Evolutionary conservation across 2,329 filamentous ascomycete species (phyloP).

Genomic region (Madurella mycetomatis): DNA sequence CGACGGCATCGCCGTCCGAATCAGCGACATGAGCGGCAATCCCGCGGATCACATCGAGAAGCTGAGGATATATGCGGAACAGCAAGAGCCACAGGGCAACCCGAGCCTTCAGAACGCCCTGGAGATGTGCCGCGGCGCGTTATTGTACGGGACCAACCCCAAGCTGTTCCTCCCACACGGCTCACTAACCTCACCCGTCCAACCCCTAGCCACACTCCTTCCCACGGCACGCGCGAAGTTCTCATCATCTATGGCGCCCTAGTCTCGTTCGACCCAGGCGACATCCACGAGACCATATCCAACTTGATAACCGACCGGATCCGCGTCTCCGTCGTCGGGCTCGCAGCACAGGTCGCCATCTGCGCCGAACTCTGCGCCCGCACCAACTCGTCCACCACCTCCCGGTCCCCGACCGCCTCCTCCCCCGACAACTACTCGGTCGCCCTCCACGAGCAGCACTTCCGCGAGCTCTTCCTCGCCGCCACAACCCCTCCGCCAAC

Average conservation of each 20-base stretch:
- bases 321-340: constrained; percentile 80
- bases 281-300: constrained; percentile 86
- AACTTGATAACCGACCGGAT: constrained; percentile 77
- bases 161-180: background rate
- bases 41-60: constrained; percentile 80
- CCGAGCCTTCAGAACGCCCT: constrained; percentile 89
- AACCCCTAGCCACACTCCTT: constrained; percentile 68
- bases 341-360: constrained; percentile 87
- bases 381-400: constrained; percentile 76
- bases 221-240: constrained; percentile 88
- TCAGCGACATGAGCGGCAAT: constrained; percentile 89
- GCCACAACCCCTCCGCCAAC: constrained; percentile 79
- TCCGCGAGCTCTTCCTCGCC: constrained; percentile 81
- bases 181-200: constrained; percentile 12
- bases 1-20: constrained; percentile 78
- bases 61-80: constrained; percentile 61
- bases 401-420: constrained; percentile 21
- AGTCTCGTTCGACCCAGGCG: constrained; percentile 84
- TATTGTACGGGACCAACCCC: constrained; percentile 57
- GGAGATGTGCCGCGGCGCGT: constrained; percentile 85
- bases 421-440: constrained; percentile 62
- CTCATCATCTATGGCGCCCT: constrained; percentile 89
- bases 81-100: constrained; percentile 65
- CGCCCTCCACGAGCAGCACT: constrained; percentile 81
- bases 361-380: constrained; percentile 83